phyloP scores from a whole-genome alignment of 139 green algal species.

The Penium margaritaceum region DNA sequence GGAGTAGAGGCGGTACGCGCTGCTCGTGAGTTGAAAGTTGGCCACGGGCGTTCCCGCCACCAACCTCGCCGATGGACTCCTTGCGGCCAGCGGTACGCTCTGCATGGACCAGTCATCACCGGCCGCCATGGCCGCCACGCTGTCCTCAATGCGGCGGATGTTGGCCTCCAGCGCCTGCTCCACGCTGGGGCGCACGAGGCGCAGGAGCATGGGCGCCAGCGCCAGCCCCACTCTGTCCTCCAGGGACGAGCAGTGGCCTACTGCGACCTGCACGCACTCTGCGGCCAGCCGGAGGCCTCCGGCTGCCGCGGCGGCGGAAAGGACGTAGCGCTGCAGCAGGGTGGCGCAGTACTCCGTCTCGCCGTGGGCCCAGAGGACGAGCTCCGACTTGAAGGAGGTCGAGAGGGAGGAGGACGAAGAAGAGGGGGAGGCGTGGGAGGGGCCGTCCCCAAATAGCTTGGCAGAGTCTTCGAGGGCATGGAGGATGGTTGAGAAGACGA shows the following conservation, averaged over 20 bases:
- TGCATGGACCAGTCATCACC: constrained; percentile 37
- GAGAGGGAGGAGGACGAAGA: too few species aligned
- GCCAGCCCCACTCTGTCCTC: constrained; percentile 36
- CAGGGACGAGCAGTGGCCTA: constrained; percentile 34
- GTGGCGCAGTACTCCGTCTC: constrained; percentile 35
- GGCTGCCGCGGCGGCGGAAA: constrained; percentile 23
- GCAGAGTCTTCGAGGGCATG: constrained; percentile 14
- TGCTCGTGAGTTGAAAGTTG: constrained; percentile 36
- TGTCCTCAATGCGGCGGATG: constrained; percentile 38
- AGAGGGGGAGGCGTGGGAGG: not conserved
- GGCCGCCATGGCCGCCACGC: constrained; percentile 31
- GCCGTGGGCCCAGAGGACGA: constrained; percentile 40
- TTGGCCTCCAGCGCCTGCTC: constrained; percentile 40
- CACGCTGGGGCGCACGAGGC: constrained; percentile 34
- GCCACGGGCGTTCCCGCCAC: not conserved
- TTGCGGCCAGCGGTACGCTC: not conserved
- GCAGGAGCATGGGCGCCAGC: constrained; percentile 25
- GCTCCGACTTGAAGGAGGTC: constrained; percentile 32
- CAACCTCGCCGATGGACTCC: not conserved
- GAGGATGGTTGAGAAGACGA: constrained; percentile 36
- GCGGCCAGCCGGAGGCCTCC: constrained; percentile 36
- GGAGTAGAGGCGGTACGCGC: constrained; percentile 33
- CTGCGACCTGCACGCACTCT: constrained; percentile 45
- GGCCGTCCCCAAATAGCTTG: constrained; percentile 10
- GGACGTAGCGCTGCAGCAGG: constrained; percentile 32